Evolutionary conservation across 345 rosid genomes (phyloP), one percentile per base, ranked within the genome.

Genomic region (Nephelium lappaceum): DNA sequence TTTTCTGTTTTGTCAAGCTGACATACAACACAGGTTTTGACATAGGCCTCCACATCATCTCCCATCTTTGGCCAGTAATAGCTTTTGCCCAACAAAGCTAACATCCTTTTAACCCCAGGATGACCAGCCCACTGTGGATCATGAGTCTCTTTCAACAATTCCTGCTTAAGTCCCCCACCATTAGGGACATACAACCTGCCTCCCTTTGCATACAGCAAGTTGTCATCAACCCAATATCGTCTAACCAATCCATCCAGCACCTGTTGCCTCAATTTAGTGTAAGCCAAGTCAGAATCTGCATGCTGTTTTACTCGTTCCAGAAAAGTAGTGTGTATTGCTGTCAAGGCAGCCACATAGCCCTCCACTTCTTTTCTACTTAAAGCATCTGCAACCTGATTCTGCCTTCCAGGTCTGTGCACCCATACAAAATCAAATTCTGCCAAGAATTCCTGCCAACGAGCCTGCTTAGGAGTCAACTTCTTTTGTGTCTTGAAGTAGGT

Each of bases 401-500:
- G 31, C 24, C 55, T 24, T 0, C 38, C 11, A 0, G 42, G 5
- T 11, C 25, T 71, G 4, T 65, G 16, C 10, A 65, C 25, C 11
- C 42, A 31, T 0, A 1, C 5, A 14, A 25, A 45, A 2, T 74
- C 38, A 7, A 69, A 80, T 21, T 76, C 31, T 0, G 0, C 62
- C 0, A 71, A 9, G 24, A 76, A 63, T 3, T 64, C 77, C 6
- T 70, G 6, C 53, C 77, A 81, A 14, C 5, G 2, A 0, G 80
- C 51, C 55, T 71, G 69, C 5, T 71, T 76, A 0, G 16, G 11
- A 0, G 31, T 18, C 0, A 65, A 5, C 11, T 76, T 76, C 42
- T 76, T 76, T 8, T 71, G 11, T 1, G 27, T 38, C 11, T 66
- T 21, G 31, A 79, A 72, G 24, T 64, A 73, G 6, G 55, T 79